Evolutionary conservation across 352 stramenopile species (phyloP), one percentile per base, ranked within the genome.

Genomic region (Elongisporangium prolatum): DNA sequence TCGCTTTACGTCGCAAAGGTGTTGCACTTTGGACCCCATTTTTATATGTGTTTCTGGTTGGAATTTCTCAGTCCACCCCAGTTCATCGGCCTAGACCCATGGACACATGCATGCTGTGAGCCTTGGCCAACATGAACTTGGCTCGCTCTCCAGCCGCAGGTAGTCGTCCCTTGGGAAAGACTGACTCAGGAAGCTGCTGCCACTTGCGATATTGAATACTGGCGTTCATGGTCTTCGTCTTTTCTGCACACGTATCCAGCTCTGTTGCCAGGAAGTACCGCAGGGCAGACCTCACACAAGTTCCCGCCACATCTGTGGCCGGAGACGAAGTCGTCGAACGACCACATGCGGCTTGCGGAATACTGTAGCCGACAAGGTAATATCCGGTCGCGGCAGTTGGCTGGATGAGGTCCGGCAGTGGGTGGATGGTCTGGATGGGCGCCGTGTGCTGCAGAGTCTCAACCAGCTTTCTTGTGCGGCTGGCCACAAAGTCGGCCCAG

Each of bases 211-310:
- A 91, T 9, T 57, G 60, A 24, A 95, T 86, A 21, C 75, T 68
- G 2, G 71, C 80, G 6, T 75, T 56, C 84, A 91, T 93, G 52
- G 59, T 72, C 52, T 52, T 50, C 62, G 68, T 88, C 75, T 76
- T 80, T 56, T 93, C 81, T 2, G 64, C 22, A 14, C 71, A 83
- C 21, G 68, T 74, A 37, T 68, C 59, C 11, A 95, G 62, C 59
- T 94, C 84, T 9, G 86, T 95, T 2, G 80, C 86, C 13, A 85
- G 71, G 54, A 95, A 95, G 51, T 94, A 95, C 37, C 81, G 72
- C 4, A 82, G 78, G 10, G 83, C 80, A 2, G 80, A 83, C 0
- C 69, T 75, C 14, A 89, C 75, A 40, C 67, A 80, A 4, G 64
- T 82, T 28, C 61, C 57, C 0, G 80, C 71, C 3, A 77, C 53